Evolutionary conservation across 2,329 filamentous ascomycete genomes (phyloP).

Genomic region (Exophiala spinifera): DNA sequence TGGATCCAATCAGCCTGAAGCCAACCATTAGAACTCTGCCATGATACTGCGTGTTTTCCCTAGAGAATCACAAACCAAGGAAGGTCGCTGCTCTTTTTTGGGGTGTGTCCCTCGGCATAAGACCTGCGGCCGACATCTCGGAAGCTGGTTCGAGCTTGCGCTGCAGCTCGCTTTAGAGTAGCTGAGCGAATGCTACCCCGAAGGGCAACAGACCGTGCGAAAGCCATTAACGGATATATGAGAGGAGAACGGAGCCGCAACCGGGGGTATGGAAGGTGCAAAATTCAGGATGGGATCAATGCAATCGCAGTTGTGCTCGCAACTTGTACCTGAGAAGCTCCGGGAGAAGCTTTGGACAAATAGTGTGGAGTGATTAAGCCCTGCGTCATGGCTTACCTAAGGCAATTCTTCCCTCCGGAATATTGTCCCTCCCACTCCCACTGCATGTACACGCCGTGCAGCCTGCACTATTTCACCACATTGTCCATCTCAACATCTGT

Average conservation of each 20-base stretch:
- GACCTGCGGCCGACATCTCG: slow-evolving; percentile 44
- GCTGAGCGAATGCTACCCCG: slow-evolving; percentile 34
- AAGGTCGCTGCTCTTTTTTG: slow-evolving; percentile 46
- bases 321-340: not conserved
- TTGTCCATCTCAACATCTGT: not conserved
- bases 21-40: slow-evolving; percentile 4
- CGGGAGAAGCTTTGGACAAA: not conserved
- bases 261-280: not conserved
- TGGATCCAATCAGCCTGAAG: slow-evolving; percentile 48
- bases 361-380: not conserved
- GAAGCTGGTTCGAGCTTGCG: slow-evolving; percentile 37
- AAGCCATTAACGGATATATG: slow-evolving; percentile 31
- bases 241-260: not conserved
- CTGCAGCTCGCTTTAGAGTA: slow-evolving; percentile 33
- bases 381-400: not conserved
- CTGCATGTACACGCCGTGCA: not conserved
- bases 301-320: not conserved
- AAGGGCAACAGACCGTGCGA: slow-evolving; percentile 38
- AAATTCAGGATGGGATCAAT: not conserved
- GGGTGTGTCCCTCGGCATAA: slow-evolving; percentile 44
- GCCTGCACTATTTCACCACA: not conserved
- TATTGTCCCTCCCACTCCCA: not conserved
- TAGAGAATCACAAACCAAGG: slow-evolving; percentile 45
- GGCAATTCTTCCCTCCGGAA: not conserved
- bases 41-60: not conserved